A percentile compares a stretch with the other conserved stretches of the same genome.
Evolutionary conservation across 148 eudicot species (phyloP).

Genomic region (Dysphania ambrosioides): DNA sequence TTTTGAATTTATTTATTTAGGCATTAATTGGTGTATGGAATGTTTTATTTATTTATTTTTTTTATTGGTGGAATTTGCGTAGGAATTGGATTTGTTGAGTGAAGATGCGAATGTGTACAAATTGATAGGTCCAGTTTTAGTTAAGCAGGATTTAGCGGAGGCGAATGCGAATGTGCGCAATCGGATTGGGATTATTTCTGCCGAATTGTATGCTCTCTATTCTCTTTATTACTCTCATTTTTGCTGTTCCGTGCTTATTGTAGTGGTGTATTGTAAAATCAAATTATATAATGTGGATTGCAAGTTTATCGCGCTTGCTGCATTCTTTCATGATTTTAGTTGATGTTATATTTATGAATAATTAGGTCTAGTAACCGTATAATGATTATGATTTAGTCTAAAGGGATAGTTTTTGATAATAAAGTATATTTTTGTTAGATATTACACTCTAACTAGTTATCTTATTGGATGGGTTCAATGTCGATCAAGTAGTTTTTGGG

Average conservation of each 20-base stretch:
- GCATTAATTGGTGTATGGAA: background rate
- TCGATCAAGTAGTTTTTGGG: too few relatives aligned
- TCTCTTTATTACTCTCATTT: background rate
- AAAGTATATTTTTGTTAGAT: too few relatives aligned
- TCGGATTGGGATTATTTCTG: conserved; percentile 89
- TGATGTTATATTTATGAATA: background rate
- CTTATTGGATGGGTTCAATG: too few relatives aligned
- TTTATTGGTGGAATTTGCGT: conserved; percentile 20
- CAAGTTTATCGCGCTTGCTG: background rate
- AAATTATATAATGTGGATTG: background rate
- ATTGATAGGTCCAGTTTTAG: conserved; percentile 95
- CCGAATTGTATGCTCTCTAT: conserved; percentile 68
- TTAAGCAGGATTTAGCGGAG: conserved; percentile 97
- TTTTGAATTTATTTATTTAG: background rate
- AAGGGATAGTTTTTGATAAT: too few relatives aligned
- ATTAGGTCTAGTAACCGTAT: background rate
- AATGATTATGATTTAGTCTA: too few relatives aligned
- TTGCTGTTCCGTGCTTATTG: background rate
- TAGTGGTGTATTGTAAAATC: background rate
- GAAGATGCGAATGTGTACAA: conserved; percentile 98
- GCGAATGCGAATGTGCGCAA: conserved; percentile 95
- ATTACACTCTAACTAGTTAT: too few relatives aligned
- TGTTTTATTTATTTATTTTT: too few relatives aligned
- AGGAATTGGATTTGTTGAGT: conserved; percentile 91
- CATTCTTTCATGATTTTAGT: background rate